Percentiles rank a stretch among this genome's conserved stretches.
These are phyloP conservation scores for Tuctoria greenei DNA, from an alignment of 176 grass and related monocot species.

Conservation along the genomic window DNA sequence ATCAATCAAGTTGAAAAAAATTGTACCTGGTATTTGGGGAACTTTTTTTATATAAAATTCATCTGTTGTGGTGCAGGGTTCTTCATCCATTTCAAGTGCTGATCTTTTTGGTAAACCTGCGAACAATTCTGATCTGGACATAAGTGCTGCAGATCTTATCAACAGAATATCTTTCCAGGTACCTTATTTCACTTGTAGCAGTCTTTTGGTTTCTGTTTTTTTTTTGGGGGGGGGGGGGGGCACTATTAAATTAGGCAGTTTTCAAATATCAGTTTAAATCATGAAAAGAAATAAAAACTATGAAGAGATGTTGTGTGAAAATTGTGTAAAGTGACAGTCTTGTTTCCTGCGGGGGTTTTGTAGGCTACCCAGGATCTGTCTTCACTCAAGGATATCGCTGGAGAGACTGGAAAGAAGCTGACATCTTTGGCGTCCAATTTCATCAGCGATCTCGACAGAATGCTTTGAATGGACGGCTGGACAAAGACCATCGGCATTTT, in stretches of 20 bases:
- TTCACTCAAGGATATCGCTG: conserved; percentile 86
- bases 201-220: background rate
- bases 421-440: conserved; percentile 80
- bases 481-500: background rate
- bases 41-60: background rate
- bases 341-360: conserved; percentile 5
- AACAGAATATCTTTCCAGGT: conserved; percentile 89
- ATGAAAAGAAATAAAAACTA: background rate
- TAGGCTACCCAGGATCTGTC: conserved; percentile 90
- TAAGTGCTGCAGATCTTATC: conserved; percentile 70
- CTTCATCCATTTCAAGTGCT: conserved; percentile 75
- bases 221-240: background rate
- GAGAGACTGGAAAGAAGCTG: conserved; percentile 87
- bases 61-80: conserved; percentile 45
- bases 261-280: background rate
- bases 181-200: background rate
- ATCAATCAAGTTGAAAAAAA: background rate
- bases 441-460: conserved; percentile 81
- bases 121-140: conserved; percentile 49
- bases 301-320: background rate
- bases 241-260: background rate
- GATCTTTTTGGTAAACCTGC: conserved; percentile 65
- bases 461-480: conserved; percentile 49
- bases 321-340: background rate
- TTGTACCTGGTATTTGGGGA: background rate